phyloP scores from a whole-genome alignment of 306 rosid genomes.

The Luffa aegyptiaca region DNA sequence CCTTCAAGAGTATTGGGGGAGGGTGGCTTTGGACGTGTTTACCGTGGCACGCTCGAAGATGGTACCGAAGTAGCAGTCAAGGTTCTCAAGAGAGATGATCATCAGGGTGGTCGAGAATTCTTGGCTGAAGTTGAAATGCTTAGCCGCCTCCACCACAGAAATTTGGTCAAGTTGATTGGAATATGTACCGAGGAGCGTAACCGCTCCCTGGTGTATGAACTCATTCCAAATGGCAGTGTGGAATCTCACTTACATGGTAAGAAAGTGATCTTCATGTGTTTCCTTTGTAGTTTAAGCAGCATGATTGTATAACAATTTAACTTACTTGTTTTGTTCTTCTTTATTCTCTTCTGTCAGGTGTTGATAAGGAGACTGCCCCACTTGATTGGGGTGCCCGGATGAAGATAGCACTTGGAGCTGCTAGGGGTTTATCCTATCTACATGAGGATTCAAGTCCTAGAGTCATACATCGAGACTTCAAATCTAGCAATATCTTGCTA shows the following conservation, averaged over 20 bases:
- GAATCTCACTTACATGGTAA: conserved; percentile 95
- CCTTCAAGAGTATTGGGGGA: conserved; percentile 73
- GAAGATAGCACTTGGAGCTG: conserved; percentile 96
- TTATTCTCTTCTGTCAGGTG: conserved; percentile 37
- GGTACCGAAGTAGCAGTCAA: conserved; percentile 80
- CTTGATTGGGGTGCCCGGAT: conserved; percentile 74
- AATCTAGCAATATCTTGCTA: conserved; percentile 84
- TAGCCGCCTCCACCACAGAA: conserved; percentile 96
- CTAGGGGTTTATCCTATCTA: conserved; percentile 87
- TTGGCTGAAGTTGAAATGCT: conserved; percentile 98
- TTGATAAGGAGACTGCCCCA: conserved; percentile 54
- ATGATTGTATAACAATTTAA: neutral
- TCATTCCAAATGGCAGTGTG: conserved; percentile 91
- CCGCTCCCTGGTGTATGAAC: conserved; percentile 90
- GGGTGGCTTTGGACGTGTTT: conserved; percentile 96
- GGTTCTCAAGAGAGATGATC: conserved; percentile 88
- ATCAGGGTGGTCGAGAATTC: conserved; percentile 94
- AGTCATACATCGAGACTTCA: conserved; percentile 94
- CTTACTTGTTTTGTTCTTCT: neutral
- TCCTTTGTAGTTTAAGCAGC: neutral
- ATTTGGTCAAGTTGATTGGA: conserved; percentile 87
- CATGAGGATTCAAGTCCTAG: conserved; percentile 97
- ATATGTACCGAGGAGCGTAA: conserved; percentile 61
- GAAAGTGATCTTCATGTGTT: neutral
- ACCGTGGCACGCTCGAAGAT: conserved; percentile 68